These are phyloP conservation scores for Suhomyces ambrosiae DNA, from an alignment of 1,139 yeast genomes.

Conservation along the genomic window DNA sequence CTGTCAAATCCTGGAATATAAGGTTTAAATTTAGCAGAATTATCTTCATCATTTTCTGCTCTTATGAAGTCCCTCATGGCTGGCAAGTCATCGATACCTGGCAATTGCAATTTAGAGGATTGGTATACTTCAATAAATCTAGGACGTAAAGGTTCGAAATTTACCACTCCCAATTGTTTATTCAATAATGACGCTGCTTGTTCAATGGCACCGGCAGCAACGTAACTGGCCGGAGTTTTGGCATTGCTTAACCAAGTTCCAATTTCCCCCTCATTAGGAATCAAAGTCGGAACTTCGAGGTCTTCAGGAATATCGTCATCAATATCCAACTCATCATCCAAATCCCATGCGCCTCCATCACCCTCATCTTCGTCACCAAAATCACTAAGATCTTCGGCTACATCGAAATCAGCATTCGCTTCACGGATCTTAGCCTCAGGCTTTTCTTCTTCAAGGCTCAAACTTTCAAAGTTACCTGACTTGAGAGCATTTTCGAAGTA, in stretches of 20 bases:
- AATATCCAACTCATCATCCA: slow-evolving; percentile 50
- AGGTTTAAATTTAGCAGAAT: slow-evolving; percentile 61
- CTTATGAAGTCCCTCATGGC: slow-evolving; percentile 72
- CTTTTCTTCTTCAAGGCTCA: slow-evolving; percentile 50
- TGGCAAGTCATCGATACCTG: slow-evolving; percentile 71
- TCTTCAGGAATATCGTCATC: slow-evolving; percentile 45
- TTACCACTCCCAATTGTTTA: slow-evolving; percentile 83
- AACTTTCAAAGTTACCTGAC: slow-evolving; percentile 71
- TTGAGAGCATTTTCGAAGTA: slow-evolving; percentile 83
- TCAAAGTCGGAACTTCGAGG: slow-evolving; percentile 24
- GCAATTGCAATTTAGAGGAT: slow-evolving; percentile 72
- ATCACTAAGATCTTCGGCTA: slow-evolving; percentile 16
- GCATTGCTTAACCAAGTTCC: slow-evolving; percentile 88
- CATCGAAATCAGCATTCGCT: slow-evolving; percentile 34
- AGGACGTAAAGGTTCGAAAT: slow-evolving; percentile 83
- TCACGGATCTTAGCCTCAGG: slow-evolving; percentile 23
- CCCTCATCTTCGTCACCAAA: slow-evolving; percentile 55
- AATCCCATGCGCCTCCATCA: slow-evolving; percentile 60
- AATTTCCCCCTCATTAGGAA: slow-evolving; percentile 56
- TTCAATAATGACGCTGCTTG: slow-evolving; percentile 90
- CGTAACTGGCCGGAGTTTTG: slow-evolving; percentile 87
- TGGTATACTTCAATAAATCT: slow-evolving; percentile 84
- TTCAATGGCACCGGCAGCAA: slow-evolving; percentile 95
- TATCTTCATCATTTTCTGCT: slow-evolving; percentile 59
- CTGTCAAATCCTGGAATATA: slow-evolving; percentile 71